A percentile compares a stretch with the other conserved stretches of the same genome.
These are phyloP conservation scores for Dryadomyces quercus-mongolicae DNA, from an alignment of 2,329 filamentous ascomycete species.

Conservation along the genomic window DNA sequence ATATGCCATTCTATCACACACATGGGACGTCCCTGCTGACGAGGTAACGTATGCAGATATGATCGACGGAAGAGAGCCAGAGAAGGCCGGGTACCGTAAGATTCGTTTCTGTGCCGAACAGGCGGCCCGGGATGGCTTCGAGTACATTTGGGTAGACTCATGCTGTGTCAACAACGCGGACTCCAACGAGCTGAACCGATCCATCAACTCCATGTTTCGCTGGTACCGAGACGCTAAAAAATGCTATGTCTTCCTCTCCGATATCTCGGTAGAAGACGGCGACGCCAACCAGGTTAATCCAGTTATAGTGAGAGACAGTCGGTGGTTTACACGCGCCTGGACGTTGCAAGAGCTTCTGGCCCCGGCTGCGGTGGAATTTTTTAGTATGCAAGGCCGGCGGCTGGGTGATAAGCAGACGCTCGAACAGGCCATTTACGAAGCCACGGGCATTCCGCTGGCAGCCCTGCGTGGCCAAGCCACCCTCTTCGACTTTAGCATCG, in stretches of 20 bases:
- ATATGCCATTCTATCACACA: constrained; percentile 16
- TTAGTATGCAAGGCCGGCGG: constrained; percentile 9
- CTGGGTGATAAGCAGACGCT: constrained; percentile 17
- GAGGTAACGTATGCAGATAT: constrained; percentile 11
- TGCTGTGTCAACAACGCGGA: constrained; percentile 9
- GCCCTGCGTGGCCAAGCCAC: constrained; percentile 10
- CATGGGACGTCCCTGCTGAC: constrained; percentile 11
- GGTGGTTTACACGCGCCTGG: constrained; percentile 5
- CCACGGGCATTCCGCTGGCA: constrained; percentile 13
- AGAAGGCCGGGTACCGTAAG: constrained; percentile 6
- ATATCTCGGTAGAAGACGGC: background rate
- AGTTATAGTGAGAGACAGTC: background rate
- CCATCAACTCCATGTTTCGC: constrained; percentile 9
- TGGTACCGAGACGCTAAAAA: constrained; percentile 4
- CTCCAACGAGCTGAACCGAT: constrained; percentile 3
- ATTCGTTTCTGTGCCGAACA: constrained; percentile 1
- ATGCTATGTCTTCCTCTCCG: constrained; percentile 8
- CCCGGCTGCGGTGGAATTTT: constrained; percentile 18
- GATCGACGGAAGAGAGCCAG: background rate
- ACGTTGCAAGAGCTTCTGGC: constrained; percentile 13
- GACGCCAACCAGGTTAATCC: background rate
- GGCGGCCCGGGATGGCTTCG: background rate
- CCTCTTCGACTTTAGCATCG: constrained; percentile 11
- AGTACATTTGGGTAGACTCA: constrained; percentile 8
- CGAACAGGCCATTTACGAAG: constrained; percentile 12